Evolutionary conservation across 2,329 filamentous ascomycete species (phyloP), one percentile per base, ranked within the genome.

Genomic region (Cytospora mali): DNA sequence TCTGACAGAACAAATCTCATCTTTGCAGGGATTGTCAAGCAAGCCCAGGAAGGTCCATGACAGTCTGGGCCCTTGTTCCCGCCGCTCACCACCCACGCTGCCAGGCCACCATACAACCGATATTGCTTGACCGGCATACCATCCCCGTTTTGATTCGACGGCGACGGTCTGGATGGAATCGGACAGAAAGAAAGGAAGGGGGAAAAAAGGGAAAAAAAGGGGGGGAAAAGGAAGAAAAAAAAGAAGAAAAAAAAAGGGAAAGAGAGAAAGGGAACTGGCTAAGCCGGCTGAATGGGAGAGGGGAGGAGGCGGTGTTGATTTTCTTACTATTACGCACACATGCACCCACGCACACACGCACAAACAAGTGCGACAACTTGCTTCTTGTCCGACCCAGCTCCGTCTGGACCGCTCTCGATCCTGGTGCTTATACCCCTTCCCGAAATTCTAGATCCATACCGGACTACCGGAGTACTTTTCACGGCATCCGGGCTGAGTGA

Each of bases 21-120:
- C n/a, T n/a, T 53, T 54, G 50, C 57, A 60, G 57, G 53, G 57
- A n/a, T 59, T 51, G 53, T 53, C 35, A n/a, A 18, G 50, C 57
- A n/a, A 60, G 35, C 46, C 49, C 52, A 29, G 33, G 35, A 48
- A 60, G 57, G 50, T 54, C 57, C 50, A 60, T 60, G 50, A 48
- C 57, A 60, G 57, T 60, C 57, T 60, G 57, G 57, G 50, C 57
- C 57, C 57, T 59, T 18, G 18, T 9, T 21, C 39, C 13, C 21
- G 11, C 42, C n/a, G 14, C n/a, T 6, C 9, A 5, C n/a, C 5
- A 6, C 21, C 42, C 42, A 21, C 50, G 33, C 52, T 25, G n/a
- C 39, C 18, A n/a, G 39, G 18, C 39, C n/a, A n/a, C 33, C 35
- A 39, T 39, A 39, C 14, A 46, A 46, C 39, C 42, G 42, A 11